A percentile compares a stretch with the other conserved stretches of the same genome.
phyloP scores from a whole-genome alignment of 345 rosid genomes.

The Eucalyptus cloeziana region DNA sequence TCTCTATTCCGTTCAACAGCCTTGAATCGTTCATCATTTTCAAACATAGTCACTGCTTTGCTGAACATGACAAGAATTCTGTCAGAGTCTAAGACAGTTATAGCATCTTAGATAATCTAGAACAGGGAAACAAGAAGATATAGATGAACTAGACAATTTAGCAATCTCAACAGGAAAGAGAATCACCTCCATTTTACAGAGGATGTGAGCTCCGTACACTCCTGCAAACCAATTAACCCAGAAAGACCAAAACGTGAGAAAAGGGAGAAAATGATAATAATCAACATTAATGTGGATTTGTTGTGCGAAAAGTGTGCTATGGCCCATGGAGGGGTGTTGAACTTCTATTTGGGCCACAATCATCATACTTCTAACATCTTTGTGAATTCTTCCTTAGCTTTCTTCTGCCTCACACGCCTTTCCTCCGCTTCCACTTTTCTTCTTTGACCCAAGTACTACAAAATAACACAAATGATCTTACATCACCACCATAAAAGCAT shows the following conservation, averaged over 20 bases:
- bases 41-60: constrained; percentile 81
- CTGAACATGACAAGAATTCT: constrained; percentile 22
- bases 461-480: not conserved
- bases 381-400: constrained; percentile 81
- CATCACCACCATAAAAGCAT: not conserved
- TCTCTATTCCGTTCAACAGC: constrained; percentile 88
- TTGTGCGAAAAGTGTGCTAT: not conserved
- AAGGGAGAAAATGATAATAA: not conserved
- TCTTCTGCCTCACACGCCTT: constrained; percentile 87
- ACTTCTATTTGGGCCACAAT: not conserved
- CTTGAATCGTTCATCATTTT: constrained; percentile 88
- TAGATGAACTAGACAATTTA: not conserved
- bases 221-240: constrained; percentile 40
- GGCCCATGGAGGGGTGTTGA: not conserved
- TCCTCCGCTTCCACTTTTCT: constrained; percentile 94
- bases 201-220: constrained; percentile 74
- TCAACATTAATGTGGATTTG: not conserved
- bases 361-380: constrained; percentile 86
- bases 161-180: not conserved
- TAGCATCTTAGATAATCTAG: not conserved
- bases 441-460: constrained; percentile 92
- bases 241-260: not conserved
- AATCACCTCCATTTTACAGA: constrained; percentile 81
- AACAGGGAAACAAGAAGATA: not conserved
- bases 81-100: not conserved